phyloP scores from a whole-genome alignment of 768 basidiomycete species.

The Rossbeevera mucosa region DNA sequence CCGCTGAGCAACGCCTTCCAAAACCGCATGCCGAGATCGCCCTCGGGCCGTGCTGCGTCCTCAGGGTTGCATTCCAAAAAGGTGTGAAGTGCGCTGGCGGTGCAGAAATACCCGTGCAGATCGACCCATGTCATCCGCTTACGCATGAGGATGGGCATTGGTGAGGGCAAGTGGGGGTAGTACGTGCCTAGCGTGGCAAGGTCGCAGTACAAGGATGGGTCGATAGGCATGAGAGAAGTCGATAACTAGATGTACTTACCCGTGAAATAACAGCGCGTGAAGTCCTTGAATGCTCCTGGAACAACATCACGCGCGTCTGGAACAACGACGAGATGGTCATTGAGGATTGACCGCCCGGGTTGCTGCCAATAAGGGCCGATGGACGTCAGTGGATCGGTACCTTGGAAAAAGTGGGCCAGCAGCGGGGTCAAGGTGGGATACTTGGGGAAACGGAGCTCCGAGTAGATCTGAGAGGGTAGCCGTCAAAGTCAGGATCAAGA shows the following conservation, averaged over 20 bases:
- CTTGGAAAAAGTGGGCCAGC: constrained; percentile 62
- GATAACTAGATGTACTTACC: constrained; percentile 35
- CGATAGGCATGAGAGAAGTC: not conserved
- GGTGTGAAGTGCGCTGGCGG: constrained; percentile 65
- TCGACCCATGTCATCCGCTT: constrained; percentile 62
- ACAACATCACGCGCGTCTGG: constrained; percentile 44
- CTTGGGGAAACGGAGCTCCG: constrained; percentile 64
- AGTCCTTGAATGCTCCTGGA: constrained; percentile 34
- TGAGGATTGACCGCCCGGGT: constrained; percentile 73
- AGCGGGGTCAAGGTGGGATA: constrained; percentile 55
- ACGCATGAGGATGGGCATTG: constrained; percentile 47
- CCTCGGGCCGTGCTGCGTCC: constrained; percentile 44
- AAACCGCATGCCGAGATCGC: constrained; percentile 63
- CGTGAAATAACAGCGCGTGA: constrained; percentile 55
- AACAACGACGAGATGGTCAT: constrained; percentile 65
- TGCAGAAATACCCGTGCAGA: constrained; percentile 63
- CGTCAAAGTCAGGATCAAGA: too few relatives aligned
- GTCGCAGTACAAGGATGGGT: not conserved
- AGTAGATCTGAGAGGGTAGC: constrained; percentile 44
- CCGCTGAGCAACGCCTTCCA: constrained; percentile 49
- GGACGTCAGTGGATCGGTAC: constrained; percentile 46
- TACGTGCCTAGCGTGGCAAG: constrained; percentile 32
- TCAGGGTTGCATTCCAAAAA: constrained; percentile 63
- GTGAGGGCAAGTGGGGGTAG: constrained; percentile 33
- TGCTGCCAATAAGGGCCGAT: constrained; percentile 76